A percentile compares a stretch with the other conserved stretches of the same genome.
phyloP scores from a whole-genome alignment of 495 filamentous ascomycete genomes.

The Aspergillus ellipticus region DNA sequence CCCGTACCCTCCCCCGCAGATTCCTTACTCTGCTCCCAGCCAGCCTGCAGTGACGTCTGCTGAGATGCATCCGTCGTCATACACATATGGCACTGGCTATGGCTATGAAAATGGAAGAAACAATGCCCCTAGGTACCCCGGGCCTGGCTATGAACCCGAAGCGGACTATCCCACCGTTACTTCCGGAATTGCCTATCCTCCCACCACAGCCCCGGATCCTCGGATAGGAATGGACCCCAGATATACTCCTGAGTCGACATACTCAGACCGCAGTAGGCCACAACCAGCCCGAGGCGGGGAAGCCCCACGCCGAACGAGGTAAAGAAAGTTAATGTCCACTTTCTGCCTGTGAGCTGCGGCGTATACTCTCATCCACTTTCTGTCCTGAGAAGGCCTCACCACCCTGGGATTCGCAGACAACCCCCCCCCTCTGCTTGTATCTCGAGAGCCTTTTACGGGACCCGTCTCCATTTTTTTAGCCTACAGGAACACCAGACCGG shows the following conservation, averaged over 20 bases:
- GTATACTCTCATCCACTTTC: constrained; percentile 11
- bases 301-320: constrained; percentile 38
- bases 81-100: constrained; percentile 43
- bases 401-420: not conserved
- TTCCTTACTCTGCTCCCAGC: constrained; percentile 34
- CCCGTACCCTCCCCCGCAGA: constrained; percentile 35
- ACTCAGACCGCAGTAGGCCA: constrained; percentile 41
- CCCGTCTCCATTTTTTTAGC: constrained; percentile 12
- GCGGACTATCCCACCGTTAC: constrained; percentile 44
- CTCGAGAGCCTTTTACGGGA: constrained; percentile 9
- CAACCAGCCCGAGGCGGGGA: constrained; percentile 42
- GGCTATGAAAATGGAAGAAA: constrained; percentile 41
- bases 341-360: constrained; percentile 6
- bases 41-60: constrained; percentile 35
- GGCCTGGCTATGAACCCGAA: constrained; percentile 45
- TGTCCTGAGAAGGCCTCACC: constrained; percentile 14
- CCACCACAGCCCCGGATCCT: constrained; percentile 43
- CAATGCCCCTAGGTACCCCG: constrained; percentile 46
- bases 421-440: not conserved
- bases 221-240: constrained; percentile 49
- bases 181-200: constrained; percentile 41
- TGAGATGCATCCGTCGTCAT: constrained; percentile 38
- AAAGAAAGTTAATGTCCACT: constrained; percentile 19
- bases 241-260: constrained; percentile 41
- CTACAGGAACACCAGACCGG: constrained; percentile 17